Evolutionary conservation across 176 grass and related monocot genomes (phyloP).

Genomic region (Chloris gayana): DNA sequence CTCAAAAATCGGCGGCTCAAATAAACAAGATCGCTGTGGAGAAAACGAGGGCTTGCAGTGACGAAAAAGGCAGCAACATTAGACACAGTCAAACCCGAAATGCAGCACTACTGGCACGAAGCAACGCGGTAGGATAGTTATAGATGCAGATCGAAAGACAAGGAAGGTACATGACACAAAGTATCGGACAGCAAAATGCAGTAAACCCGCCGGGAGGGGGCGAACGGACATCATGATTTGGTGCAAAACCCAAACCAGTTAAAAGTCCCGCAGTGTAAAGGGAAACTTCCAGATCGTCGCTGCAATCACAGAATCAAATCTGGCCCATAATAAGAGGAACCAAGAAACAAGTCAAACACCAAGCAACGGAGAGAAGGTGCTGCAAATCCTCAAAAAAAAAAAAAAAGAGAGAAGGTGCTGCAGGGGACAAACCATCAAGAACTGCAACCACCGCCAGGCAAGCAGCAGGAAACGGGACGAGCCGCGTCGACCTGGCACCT

Average conservation of each 20-base stretch:
- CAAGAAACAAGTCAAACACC: constrained; percentile 4
- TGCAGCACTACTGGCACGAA: not conserved
- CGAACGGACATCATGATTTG: not conserved
- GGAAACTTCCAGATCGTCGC: not conserved
- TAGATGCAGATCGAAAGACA: constrained; percentile 27
- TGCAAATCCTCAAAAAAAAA: no score
- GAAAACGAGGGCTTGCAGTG: not conserved
- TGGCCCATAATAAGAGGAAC: not conserved
- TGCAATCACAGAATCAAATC: constrained; percentile 12
- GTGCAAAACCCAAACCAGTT: not conserved
- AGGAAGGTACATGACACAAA: not conserved
- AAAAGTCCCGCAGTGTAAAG: not conserved
- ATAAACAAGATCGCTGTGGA: not conserved
- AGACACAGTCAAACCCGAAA: constrained; percentile 17
- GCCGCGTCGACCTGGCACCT: not conserved
- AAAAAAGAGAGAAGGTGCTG: not conserved
- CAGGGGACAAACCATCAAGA: constrained; percentile 10
- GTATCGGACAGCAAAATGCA: constrained; percentile 20
- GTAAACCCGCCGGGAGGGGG: not conserved
- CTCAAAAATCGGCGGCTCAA: not conserved
- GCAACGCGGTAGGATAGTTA: not conserved
- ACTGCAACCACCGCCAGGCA: not conserved
- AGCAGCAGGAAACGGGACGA: not conserved
- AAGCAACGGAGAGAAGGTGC: not conserved
- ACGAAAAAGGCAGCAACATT: constrained; percentile 20